Conservation (phyloP, 1,284 basidiomycete species). For the Pholiota adiposa region DNA sequence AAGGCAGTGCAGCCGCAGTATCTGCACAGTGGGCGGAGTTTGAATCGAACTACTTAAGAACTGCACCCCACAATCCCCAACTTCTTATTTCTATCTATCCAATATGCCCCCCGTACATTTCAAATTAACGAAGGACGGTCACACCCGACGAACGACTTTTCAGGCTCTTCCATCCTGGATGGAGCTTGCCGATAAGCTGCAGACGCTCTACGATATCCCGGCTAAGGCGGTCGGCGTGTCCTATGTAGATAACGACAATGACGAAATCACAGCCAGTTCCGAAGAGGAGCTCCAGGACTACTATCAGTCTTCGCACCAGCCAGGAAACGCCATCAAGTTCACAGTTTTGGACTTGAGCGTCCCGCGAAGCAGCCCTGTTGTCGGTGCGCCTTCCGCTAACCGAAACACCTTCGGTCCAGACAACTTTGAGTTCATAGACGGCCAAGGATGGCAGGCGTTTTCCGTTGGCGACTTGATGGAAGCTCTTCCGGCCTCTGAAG, state of each 20-base stretch:
- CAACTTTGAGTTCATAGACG: constrained; percentile 54
- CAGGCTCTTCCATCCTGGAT: constrained; percentile 53
- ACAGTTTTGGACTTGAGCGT: constrained; percentile 62
- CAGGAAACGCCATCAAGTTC: constrained; percentile 53
- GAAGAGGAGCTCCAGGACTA: constrained; percentile 70
- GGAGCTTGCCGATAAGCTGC: constrained; percentile 57
- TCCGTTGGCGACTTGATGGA: constrained; percentile 36
- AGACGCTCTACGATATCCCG: constrained; percentile 60
- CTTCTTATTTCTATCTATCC: background rate
- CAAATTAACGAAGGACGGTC: constrained; percentile 57
- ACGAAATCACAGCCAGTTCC: constrained; percentile 74
- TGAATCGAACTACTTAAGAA: constrained; percentile 34
- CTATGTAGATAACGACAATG: constrained; percentile 70
- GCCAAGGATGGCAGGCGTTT: constrained; percentile 63
- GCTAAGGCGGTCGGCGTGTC: constrained; percentile 61
- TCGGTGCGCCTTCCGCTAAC: constrained; percentile 31
- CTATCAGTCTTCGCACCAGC: constrained; percentile 43
- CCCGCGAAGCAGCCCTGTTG: constrained; percentile 42
- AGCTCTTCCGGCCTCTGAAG: constrained; percentile 26
- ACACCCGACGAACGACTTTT: constrained; percentile 66
- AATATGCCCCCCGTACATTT: constrained; percentile 50
- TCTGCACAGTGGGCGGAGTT: constrained; percentile 36
- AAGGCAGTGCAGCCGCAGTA: constrained; percentile 2
- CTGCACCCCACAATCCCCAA: constrained; percentile 7
- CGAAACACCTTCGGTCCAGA: constrained; percentile 62